Evolutionary conservation across 164 flowering plant genomes (phyloP).

Genomic region (Vitis rotundifolia): DNA sequence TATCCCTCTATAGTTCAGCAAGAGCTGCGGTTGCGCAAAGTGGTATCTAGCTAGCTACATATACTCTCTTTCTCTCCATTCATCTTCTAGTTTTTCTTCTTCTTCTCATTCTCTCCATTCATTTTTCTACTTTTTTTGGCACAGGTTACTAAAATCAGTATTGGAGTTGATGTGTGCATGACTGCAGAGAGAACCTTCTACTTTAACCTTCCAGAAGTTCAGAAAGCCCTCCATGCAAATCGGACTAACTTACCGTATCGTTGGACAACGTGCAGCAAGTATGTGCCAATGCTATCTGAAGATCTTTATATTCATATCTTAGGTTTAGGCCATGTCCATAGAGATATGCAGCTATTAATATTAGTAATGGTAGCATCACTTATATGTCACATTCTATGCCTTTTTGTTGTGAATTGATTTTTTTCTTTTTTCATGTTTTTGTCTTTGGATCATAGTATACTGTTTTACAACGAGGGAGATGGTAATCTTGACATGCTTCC

Average conservation of each 20-base stretch:
- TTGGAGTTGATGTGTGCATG: constrained; percentile 96
- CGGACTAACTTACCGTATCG: constrained; percentile 69
- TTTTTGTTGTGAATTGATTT: too few relatives aligned
- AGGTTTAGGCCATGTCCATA: too few relatives aligned
- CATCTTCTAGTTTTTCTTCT: neutral
- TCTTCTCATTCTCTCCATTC: neutral
- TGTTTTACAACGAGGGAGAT: constrained; percentile 64
- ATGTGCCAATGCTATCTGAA: constrained; percentile 12
- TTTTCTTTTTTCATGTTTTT: constrained; percentile 1
- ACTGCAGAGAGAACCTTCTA: constrained; percentile 71
- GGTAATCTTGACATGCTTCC: constrained; percentile 78
- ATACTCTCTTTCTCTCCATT: neutral
- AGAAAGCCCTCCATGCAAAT: constrained; percentile 92
- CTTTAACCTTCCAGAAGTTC: constrained; percentile 92
- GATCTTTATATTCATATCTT: too few relatives aligned
- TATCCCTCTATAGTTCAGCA: constrained; percentile 91
- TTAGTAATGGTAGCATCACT: too few relatives aligned
- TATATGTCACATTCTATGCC: too few relatives aligned
- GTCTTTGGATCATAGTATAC: constrained; percentile 37
- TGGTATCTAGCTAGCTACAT: constrained; percentile 35
- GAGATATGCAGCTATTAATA: too few relatives aligned
- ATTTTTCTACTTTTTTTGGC: neutral
- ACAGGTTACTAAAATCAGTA: constrained; percentile 86
- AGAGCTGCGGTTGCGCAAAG: constrained; percentile 75
- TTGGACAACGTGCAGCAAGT: constrained; percentile 94